Evolutionary conservation across 2,329 filamentous ascomycete genomes (phyloP), one percentile per base, ranked within the genome.

Genomic region (Parastagonospora avenae): DNA sequence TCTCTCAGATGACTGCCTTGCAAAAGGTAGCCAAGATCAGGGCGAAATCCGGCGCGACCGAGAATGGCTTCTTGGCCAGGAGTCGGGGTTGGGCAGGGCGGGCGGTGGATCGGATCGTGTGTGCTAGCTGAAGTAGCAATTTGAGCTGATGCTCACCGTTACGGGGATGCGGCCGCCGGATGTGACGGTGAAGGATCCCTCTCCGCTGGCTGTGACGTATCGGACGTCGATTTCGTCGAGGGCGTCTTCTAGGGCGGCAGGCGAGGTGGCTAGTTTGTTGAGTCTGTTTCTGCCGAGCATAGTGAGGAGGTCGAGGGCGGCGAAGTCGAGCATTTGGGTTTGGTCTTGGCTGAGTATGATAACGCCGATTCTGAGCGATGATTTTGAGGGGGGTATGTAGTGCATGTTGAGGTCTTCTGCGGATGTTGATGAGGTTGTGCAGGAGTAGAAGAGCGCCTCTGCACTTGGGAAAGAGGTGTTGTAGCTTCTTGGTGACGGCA

Each of bases 201-300:
- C 67, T 59, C 71, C 70, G 47, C 59, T 72, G 64, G 68, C 63
- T 53, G 60, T 72, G 58, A 74, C 63, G 57, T 71, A 73, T 46
- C 68, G 68, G 54, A 74, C 67, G 50, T 74, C 70, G 30, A 74
- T 51, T 44, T 72, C 70, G 47, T 73, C 70, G 36, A 74, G 60
- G 19, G 67, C 64, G 44, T 71, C 55, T 12, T 72, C 63, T 4
- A 69, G 39, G n/a, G 62, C 61, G 16, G 42, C 45, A 19, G 58
- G 49, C 14, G 66, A 48, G 12, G 68, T 56, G 30, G 64, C 62
- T n/a, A 67, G 42, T 44, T 45, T 59, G 55, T 54, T 57, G 24
- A 74, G 58, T 16, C 65, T 56, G 37, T 62, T 67, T 37, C 69
- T 62, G 28, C 63, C 54, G 11, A 74, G 46, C 57, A 67, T 68